phyloP scores from a whole-genome alignment of 2,329 filamentous ascomycete genomes.

The Sporothrix humicola region DNA sequence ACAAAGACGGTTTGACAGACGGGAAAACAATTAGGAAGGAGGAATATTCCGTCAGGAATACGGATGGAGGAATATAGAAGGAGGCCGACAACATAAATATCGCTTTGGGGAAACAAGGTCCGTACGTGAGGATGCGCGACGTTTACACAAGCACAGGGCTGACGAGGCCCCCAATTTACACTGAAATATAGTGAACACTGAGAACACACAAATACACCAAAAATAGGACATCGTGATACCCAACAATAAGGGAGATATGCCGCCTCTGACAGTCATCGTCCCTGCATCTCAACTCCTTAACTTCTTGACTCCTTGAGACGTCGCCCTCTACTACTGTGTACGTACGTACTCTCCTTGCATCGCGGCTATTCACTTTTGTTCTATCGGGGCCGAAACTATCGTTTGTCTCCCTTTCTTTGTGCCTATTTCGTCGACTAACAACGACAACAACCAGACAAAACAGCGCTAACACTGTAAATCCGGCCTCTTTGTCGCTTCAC shows the following conservation, averaged over 20 bases:
- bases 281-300: neutral
- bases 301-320: neutral
- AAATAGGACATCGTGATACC: constrained; percentile 6
- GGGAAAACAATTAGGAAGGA: neutral
- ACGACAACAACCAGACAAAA: neutral
- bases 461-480: constrained; percentile 14
- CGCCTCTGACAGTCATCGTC: neutral
- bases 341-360: neutral
- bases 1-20: neutral
- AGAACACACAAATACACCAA: neutral
- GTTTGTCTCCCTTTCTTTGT: neutral
- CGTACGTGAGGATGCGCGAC: neutral
- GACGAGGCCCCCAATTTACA: constrained; percentile 9
- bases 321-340: too few species aligned
- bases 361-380: neutral
- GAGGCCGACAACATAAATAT: neutral
- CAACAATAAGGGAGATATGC: constrained; percentile 7
- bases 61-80: neutral
- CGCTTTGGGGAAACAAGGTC: constrained; percentile 22
- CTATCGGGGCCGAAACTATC: neutral
- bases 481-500: neutral
- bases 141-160: constrained; percentile 5
- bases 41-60: neutral
- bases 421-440: neutral
- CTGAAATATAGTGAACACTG: neutral